Base-by-base conservation (phyloP, 257 asterid species). In the Linaria vulgaris region DNA sequence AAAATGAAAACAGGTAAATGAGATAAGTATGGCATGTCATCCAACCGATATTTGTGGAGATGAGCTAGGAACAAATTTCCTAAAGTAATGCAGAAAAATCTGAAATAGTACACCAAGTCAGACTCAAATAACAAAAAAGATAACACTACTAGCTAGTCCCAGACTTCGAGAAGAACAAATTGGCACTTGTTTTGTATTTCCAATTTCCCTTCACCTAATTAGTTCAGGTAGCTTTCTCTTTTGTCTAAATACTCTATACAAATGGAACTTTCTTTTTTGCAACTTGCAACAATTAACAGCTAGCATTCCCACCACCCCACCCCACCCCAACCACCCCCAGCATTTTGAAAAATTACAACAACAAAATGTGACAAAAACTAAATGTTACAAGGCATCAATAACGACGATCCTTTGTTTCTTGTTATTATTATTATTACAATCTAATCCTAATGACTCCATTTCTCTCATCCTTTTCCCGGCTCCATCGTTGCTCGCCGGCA, bases 361-460 rank as follows among this genome's bases (percentile, higher is more conserved):
- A 55, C 67, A 53, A 38, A 68, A 3, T 51, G 43, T 51, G 41
- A 27, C 5, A 13, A 13, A 27, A 56, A 73, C 23, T 15, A 59
- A 34, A 44, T 52, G 65, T 62, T 68, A 80, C 82, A 80, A 53
- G 9, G 63, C 82, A 71, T 77, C 71, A 43, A 83, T 64, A 23
- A 78, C 43, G n/a, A n/a, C n/a, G n/a, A n/a, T n/a, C 66, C 84
- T 80, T 46, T 75, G 89, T 61, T 83, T 83, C 78, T 80, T 83
- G 23, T 57, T n/a, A n/a, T n/a, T n/a, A n/a, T n/a, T n/a, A n/a
- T n/a, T n/a, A n/a, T n/a, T 34, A 50, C 74, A 67, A 30, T 65
- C 79, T 54, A 80, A 64, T 17, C 75, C 83, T 51, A 74, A 9
- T 20, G 72, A 56, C 43, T 75, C 84, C 76, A 80, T 72, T 17